Evolutionary conservation across 768 basidiomycete species (phyloP), one percentile per base, ranked within the genome.

Genomic region (Trametes meyenii): DNA sequence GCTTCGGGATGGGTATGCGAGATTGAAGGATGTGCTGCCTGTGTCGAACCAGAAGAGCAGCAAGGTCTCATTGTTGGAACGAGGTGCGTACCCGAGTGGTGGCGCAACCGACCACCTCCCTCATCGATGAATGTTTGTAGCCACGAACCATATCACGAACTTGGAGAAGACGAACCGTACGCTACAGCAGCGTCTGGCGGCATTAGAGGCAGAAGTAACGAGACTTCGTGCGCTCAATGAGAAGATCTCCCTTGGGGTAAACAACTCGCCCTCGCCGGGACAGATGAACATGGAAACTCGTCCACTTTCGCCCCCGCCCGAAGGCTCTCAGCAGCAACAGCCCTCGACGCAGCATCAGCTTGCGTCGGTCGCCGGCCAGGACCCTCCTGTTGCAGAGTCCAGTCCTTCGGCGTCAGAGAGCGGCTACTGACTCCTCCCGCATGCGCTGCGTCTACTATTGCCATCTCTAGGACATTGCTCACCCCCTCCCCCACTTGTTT

Each of bases 21-120:
- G 89, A 70, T 79, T 96, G 74, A 93, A 92, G 76, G 92, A 94
- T 63, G 89, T 90, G 24, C 79, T 96, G 7, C 94, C 94, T 2
- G 82, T 88, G 55, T 90, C 89, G 13, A 94, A 92, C 75, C 92
- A 94, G 80, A 92, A 94, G 78, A 88, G 89, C 73, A 93, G 90
- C 78, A 96, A 96, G 72, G 90, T 94, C 17, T 92, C 90, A 24
- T 76, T 95, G 59, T 79, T 96, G 58, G 94, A 95, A 76, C 83
- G 94, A 83, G 91, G 92, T 93, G 69, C 61, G 83, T 71, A 38
- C 26, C 11, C 64, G 57, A 62, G 38, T 45, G 54, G 53, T 50
- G 38, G 54, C 48, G n/a, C 13, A 11, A 19, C 5, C 38, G 4
- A 11, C 12, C 12, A 50, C 63, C 50, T 58, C 38, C 21, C 57